Evolutionary conservation across 2,329 filamentous ascomycete species (phyloP).

Genomic region (Dryadomyces quercivorus): DNA sequence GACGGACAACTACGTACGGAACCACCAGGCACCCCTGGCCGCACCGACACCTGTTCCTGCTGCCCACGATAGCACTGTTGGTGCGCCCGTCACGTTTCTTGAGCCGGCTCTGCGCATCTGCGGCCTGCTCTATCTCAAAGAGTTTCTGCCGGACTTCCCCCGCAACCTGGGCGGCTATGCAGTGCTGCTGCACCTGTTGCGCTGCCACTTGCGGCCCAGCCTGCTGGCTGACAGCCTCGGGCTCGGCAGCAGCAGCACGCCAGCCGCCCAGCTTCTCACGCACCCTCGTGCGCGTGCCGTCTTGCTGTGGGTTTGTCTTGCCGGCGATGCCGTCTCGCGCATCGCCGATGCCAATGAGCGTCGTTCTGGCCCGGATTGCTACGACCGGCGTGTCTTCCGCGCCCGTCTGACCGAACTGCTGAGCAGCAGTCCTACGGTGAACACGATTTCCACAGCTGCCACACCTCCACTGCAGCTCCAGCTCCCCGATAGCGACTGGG

Average conservation of each 20-base stretch:
- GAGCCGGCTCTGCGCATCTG: constrained; percentile 19
- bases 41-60: constrained; percentile 8
- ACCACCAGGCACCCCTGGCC: constrained; percentile 14
- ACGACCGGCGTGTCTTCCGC: constrained; percentile 16
- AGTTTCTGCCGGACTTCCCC: constrained; percentile 20
- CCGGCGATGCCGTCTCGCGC: constrained; percentile 17
- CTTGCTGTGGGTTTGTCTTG: constrained; percentile 17
- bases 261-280: not conserved
- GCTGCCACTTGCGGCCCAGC: constrained; percentile 13
- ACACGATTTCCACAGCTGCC: not conserved
- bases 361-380: constrained; percentile 10
- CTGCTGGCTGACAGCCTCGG: not conserved
- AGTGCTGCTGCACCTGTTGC: constrained; percentile 18
- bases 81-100: constrained; percentile 9
- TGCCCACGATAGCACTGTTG: not conserved
- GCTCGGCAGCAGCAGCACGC: not conserved
- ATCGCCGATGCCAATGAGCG: constrained; percentile 15
- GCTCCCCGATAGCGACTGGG: constrained; percentile 13
- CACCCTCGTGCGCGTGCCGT: constrained; percentile 10
- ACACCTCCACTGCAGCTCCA: constrained; percentile 4
- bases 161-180: constrained; percentile 20
- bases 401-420: constrained; percentile 14
- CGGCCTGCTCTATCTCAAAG: constrained; percentile 20
- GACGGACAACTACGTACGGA: constrained; percentile 13
- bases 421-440: not conserved